phyloP scores from a whole-genome alignment of 169 alveolate species.

The Plasmodium adleri region DNA sequence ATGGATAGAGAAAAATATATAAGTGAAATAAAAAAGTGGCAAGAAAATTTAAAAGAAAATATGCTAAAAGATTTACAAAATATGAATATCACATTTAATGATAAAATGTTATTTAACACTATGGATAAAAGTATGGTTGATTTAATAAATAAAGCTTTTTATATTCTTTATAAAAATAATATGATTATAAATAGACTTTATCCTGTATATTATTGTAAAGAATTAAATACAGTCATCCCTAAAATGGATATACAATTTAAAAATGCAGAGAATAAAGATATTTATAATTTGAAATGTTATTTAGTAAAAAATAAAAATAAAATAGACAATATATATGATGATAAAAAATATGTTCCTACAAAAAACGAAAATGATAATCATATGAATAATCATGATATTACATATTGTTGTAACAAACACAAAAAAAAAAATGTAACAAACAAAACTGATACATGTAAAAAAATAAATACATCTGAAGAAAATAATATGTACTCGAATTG shows the following conservation, averaged over 20 bases:
- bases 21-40: constrained; percentile 41
- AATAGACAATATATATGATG: neutral
- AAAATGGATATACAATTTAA: constrained; percentile 25
- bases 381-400: neutral
- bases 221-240: constrained; percentile 31
- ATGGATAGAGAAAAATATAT: constrained; percentile 18
- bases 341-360: neutral
- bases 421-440: neutral
- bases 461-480: neutral
- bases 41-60: constrained; percentile 10
- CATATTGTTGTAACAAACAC: neutral
- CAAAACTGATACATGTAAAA: neutral
- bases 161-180: constrained; percentile 25
- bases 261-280: neutral
- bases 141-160: constrained; percentile 4
- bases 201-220: constrained; percentile 50
- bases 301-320: constrained; percentile 1
- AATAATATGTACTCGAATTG: too few relatives aligned
- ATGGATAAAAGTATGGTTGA: constrained; percentile 26
- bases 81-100: constrained; percentile 35
- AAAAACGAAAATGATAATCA: neutral
- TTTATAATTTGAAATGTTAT: constrained; percentile 1
- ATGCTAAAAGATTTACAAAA: constrained; percentile 15
- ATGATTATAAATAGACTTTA: constrained; percentile 28
- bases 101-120: constrained; percentile 18